phyloP scores from a whole-genome alignment of 1,284 basidiomycete genomes.

The Anthracocystis walkeri region DNA sequence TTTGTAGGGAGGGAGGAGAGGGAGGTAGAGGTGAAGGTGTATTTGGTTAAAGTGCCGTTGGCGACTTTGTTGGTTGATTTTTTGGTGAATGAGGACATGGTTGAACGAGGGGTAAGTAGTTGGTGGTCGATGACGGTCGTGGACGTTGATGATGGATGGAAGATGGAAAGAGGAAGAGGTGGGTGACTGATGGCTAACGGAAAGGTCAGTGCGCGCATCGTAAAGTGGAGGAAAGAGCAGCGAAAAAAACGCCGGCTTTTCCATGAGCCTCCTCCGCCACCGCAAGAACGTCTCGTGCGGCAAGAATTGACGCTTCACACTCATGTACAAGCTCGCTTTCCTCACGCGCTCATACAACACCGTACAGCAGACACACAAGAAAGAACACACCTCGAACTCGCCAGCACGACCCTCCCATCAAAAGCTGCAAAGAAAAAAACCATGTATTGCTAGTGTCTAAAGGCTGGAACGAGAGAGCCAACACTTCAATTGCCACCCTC shows the following conservation, averaged over 20 bases:
- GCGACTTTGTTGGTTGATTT: constrained; percentile 49
- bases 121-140: not conserved
- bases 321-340: not conserved
- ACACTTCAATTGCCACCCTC: constrained; percentile 15
- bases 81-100: constrained; percentile 25
- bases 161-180: too few relatives aligned
- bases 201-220: constrained; percentile 26
- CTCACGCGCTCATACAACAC: not conserved
- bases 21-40: constrained; percentile 73
- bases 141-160: not conserved
- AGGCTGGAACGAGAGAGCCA: not conserved
- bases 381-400: too few relatives aligned
- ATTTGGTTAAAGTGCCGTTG: constrained; percentile 61
- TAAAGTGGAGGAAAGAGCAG: constrained; percentile 14
- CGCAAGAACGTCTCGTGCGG: constrained; percentile 18
- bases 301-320: not conserved
- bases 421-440: not conserved
- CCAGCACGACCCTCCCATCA: too few relatives aligned
- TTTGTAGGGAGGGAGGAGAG: constrained; percentile 83
- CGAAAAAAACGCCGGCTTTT: constrained; percentile 18
- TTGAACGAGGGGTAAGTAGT: too few relatives aligned
- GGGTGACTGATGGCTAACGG: not conserved
- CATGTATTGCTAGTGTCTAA: constrained; percentile 3
- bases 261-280: constrained; percentile 13
- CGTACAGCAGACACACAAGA: not conserved